Base-by-base conservation (phyloP, 23 red algal species). In the Agarophyton chilense region DNA sequence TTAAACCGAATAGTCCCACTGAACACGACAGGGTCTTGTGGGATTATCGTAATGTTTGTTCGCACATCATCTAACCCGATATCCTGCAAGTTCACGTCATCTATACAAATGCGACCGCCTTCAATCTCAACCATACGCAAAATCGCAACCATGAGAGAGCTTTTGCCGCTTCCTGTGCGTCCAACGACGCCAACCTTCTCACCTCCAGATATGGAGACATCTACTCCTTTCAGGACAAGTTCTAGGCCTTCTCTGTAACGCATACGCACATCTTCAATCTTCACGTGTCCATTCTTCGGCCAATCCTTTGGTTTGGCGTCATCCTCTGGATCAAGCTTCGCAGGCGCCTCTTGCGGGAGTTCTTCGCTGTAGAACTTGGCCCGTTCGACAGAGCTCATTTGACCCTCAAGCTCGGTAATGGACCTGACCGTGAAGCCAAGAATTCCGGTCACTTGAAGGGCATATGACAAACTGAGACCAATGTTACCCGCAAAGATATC, bases 321-420 rank as follows among this genome's bases (percentile, higher is more conserved):
- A 33, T 79, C 94, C 25, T 62, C 45, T 10, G 61, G 67, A 79
- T 80, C 84, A 49, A 84, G 31, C 34, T 77, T 80, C 36, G 80
- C 72, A 21, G 82, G 88, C 28, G 93, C 93, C 77, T 98, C 95
- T 71, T 94, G 92, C 21, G 95, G 90, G 19, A 98, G 32, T 39
- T 90, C 61, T 22, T 83, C 54, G 16, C 81, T 83, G 71, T 96
- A 99, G 65, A 96, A 99, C 29, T 80, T 83, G 18, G 88, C 77
- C 55, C 97, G 93, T 63, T 99, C 97, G 26, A 99, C 97, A 26
- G 93, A 92, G 62, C 93, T 99, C 97, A 99, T 99, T 80, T 95
- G 93, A 18, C 76, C 80, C 62, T 96, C 97, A 13, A 96, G 74
- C 78, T 99, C 97, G 11, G 97, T 99, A 66, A 95, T 94, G 40